Percentiles rank a stretch among this genome's conserved stretches.
These are phyloP conservation scores for Coemansia sp. DNA, from an alignment of 192 early-diverging fungal genomes.

Conservation along the genomic window DNA sequence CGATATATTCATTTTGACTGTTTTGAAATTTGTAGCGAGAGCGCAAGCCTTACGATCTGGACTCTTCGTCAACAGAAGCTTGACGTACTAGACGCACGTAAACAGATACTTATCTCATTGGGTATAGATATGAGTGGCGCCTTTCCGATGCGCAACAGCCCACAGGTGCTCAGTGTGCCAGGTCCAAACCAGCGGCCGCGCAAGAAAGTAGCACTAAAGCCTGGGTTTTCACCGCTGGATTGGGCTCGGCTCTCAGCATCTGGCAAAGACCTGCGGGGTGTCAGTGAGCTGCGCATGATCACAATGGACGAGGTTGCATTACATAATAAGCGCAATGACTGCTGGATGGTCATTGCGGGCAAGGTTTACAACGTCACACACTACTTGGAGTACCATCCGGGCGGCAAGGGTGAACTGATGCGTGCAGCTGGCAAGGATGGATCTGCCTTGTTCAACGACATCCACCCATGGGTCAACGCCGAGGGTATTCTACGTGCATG, in stretches of 20 bases:
- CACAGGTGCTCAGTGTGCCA: constrained; percentile 35
- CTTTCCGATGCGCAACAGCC: constrained; percentile 49
- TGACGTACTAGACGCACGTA: too few species aligned
- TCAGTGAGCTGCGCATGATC: constrained; percentile 33
- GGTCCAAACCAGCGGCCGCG: constrained; percentile 27
- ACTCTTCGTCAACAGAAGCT: neutral
- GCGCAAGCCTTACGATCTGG: neutral
- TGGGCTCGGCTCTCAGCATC: constrained; percentile 86
- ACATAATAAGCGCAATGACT: constrained; percentile 77
- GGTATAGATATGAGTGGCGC: neutral
- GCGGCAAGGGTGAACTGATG: constrained; percentile 79
- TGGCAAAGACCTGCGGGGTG: constrained; percentile 63
- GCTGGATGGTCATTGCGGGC: constrained; percentile 87
- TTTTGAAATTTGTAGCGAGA: neutral
- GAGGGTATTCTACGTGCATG: constrained; percentile 87
- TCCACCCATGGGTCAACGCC: constrained; percentile 95
- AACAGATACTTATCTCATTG: neutral
- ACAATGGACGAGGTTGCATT: constrained; percentile 71
- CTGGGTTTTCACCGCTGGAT: constrained; percentile 88
- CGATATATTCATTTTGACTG: neutral
- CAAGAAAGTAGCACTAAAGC: constrained; percentile 79
- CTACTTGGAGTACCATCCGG: constrained; percentile 90
- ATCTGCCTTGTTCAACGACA: constrained; percentile 81
- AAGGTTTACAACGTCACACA: constrained; percentile 92
- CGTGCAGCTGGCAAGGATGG: constrained; percentile 90